Base-by-base conservation (phyloP, 257 asterid species). In the Solanum appendiculatum region DNA sequence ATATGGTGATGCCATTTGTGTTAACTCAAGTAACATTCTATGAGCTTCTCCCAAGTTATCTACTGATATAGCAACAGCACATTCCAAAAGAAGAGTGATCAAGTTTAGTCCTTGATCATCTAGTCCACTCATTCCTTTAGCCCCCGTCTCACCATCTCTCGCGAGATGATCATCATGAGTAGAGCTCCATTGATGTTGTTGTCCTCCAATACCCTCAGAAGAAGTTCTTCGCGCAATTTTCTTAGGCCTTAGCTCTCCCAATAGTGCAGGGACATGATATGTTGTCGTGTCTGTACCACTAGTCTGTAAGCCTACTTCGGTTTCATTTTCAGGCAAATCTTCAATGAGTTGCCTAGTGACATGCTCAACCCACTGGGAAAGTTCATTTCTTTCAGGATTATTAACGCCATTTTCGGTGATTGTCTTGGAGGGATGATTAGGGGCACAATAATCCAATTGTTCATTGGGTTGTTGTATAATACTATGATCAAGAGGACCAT, bases 21-120 rank as follows among this genome's bases (percentile, higher is more conserved):
- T 89, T 4, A 96, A 88, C 88, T 94, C 95, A 4, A 95, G 96
- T 33, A 96, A 88, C 94, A 94, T 91, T 60, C 89, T 85, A 40
- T 94, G 95, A n/a, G 98, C 98, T 83, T 94, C 98, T 1, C 93
- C 93, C 14, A 96, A 86, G 33, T 94, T 94, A 74, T 94, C 98
- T 0, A 92, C 93, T 1, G 98, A 96, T 75, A 96, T 89, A 29
- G 98, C 95, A 1, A 94, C 98, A 3, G 98, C 98, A 83, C 97
- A 93, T 80, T 96, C 99, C 60, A 96, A 37, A 4, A 95, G 89
- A 12, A 88, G 91, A 2, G 94, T 90, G 20, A 94, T 91, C 85
- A 92, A 88, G 86, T 86, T 88, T 86, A 94, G 46, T 68, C 92
- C 92, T 39, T 85, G 91, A 7, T 93, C 97, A 13, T 90, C 94